Base-by-base conservation (phyloP, 805 yeast species). In the Lachancea fermentati region DNA sequence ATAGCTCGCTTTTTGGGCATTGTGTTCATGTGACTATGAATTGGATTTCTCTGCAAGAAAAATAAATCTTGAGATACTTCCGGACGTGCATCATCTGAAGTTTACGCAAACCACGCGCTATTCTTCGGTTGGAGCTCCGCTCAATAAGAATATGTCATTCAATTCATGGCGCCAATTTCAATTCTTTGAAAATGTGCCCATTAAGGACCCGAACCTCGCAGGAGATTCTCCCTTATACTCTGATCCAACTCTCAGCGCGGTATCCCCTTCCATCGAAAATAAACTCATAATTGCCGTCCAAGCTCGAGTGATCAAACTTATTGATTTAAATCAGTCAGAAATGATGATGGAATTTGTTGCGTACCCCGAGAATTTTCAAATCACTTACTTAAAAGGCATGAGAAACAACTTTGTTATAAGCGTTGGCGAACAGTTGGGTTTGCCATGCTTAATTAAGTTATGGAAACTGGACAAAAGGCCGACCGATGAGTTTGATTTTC, bases 161-260 rank as follows among this genome's bases (percentile, higher is more conserved):
- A 41, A 47, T 13, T 54, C 67, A 5, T 84, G 89, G 89, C 69
- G 91, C 44, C 95, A 85, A 55, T 85, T 91, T 62, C 86, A 85
- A 45, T 84, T 91, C 61, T 88, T 84, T 59, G 96, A 87, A 39
- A 72, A 76, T 28, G 72, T 79, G 0, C 96, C 96, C 4, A 82
- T 93, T 14, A 66, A 79, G 45, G 98, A 93, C 56, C 97, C 97
- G 4, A 67, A 75, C 44, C 71, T 75, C 42, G 80, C 81, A 5
- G 68, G 81, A 0, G 69, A 68, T 3, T 66, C 71, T 4, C 82
- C 85, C 0, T 66, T 89, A 18, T 89, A 82, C 60, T 85, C 96
- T 1, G 96, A 88, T 54, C 79, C 89, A 1, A 67, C 78, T 9
- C 58, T 88, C 29, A 70, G 84, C 4, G 78, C 87, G 1, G 72